Evolutionary conservation across 768 basidiomycete genomes (phyloP).

Genomic region (Kwoniella mangroviensis): DNA sequence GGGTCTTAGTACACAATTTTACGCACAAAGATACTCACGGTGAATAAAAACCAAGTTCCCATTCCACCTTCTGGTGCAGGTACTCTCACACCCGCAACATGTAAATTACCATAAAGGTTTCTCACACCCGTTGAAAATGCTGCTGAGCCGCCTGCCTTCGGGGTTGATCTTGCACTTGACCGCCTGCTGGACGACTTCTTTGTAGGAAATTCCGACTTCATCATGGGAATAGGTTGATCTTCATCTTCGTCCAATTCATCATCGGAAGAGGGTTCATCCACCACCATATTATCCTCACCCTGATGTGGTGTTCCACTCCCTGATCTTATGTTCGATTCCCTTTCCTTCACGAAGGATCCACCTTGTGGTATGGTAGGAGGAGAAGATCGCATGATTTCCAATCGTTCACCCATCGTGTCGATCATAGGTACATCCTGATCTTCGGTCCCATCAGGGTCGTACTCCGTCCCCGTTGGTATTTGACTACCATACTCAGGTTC

Average conservation of each 20-base stretch:
- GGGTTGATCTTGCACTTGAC: not conserved
- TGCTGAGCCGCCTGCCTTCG: not conserved
- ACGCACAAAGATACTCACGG: constrained; percentile 30
- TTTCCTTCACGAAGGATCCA: not conserved
- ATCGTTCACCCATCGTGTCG: constrained; percentile 5
- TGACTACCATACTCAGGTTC: not conserved
- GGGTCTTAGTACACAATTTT: too few relatives aligned
- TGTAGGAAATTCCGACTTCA: not conserved
- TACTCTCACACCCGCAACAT: constrained; percentile 46
- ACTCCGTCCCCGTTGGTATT: not conserved
- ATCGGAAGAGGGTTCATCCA: not conserved
- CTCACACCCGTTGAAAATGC: constrained; percentile 12
- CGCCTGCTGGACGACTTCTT: not conserved
- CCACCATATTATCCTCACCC: not conserved
- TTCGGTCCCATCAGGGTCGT: not conserved
- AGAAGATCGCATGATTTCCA: constrained; percentile 11
- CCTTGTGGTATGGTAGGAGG: not conserved
- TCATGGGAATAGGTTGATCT: not conserved
- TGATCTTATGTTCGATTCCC: constrained; percentile 9
- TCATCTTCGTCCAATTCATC: not conserved
- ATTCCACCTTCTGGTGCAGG: constrained; percentile 38
- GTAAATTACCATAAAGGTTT: constrained; percentile 49
- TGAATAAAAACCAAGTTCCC: constrained; percentile 53
- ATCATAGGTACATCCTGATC: constrained; percentile 16
- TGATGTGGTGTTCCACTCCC: not conserved